Percentiles rank a stretch among this genome's conserved stretches.
Conservation (phyloP, 176 grass and related monocot genomes). For the Aegilops bicornis region DNA sequence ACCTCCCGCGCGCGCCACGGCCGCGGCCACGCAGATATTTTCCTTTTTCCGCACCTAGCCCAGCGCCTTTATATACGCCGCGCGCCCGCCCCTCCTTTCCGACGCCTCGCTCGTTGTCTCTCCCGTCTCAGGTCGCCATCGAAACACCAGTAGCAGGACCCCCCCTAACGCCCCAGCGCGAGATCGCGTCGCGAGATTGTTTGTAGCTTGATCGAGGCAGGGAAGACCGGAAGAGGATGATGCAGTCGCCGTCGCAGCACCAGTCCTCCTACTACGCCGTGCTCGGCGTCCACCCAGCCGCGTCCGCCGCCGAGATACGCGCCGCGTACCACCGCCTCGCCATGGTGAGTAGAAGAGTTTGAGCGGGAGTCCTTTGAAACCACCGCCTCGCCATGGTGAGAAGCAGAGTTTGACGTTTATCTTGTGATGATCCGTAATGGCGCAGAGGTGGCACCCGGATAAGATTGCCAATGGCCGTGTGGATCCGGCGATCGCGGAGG, state of each 20-base stretch:
- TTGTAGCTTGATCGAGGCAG: neutral
- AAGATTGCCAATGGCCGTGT: conserved; percentile 30
- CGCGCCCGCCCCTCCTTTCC: neutral
- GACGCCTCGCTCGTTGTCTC: neutral
- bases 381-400: neutral
- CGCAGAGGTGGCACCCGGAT: conserved; percentile 92
- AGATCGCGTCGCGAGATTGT: neutral
- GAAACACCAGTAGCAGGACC: neutral
- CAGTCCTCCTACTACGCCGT: conserved; percentile 55
- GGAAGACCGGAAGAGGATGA: neutral
- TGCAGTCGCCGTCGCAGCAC: neutral
- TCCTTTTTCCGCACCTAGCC: neutral
- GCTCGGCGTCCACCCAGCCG: conserved; percentile 58
- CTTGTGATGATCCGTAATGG: neutral
- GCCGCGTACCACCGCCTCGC: conserved; percentile 75
- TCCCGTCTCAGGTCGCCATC: neutral
- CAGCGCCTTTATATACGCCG: conserved; percentile 31
- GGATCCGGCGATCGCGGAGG: conserved; percentile 56
- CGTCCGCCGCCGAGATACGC: conserved; percentile 71
- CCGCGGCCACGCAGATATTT: conserved; percentile 32
- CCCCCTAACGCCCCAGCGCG: neutral
- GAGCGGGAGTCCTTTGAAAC: neutral
- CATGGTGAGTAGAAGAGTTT: conserved; percentile 43
- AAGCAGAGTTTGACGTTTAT: neutral
- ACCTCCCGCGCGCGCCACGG: neutral